phyloP scores from a whole-genome alignment of 768 basidiomycete species.

The Termitomyces sp. region DNA sequence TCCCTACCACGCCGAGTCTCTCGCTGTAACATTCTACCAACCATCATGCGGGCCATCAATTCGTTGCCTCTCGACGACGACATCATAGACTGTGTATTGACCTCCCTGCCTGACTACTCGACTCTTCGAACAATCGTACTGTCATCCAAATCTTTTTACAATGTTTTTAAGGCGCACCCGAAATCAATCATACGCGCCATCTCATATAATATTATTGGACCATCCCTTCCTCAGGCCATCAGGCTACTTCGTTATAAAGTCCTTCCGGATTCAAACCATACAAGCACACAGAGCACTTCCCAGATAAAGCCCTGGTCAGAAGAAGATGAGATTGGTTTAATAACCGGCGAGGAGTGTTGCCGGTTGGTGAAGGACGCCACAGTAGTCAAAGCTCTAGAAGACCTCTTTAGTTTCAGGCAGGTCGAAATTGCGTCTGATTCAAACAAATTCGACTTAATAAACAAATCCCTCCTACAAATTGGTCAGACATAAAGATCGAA shows the following conservation, averaged over 20 bases:
- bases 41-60: constrained; percentile 12
- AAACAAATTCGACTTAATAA: neutral
- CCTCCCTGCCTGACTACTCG: constrained; percentile 21
- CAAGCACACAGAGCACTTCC: neutral
- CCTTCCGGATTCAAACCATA: neutral
- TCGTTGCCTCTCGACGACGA: constrained; percentile 23
- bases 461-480: neutral
- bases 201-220: constrained; percentile 22
- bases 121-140: constrained; percentile 20
- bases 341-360: constrained; percentile 17
- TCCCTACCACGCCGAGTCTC: neutral
- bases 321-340: constrained; percentile 11
- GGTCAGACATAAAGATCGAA: constrained; percentile 35
- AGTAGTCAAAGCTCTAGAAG: constrained; percentile 25
- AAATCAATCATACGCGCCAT: constrained; percentile 25
- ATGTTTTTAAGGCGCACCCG: constrained; percentile 22
- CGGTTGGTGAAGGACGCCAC: constrained; percentile 18
- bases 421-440: neutral
- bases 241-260: constrained; percentile 15
- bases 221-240: constrained; percentile 26
- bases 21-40: no score
- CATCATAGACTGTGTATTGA: constrained; percentile 24
- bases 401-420: constrained; percentile 35
- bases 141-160: constrained; percentile 25
- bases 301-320: constrained; percentile 7